A percentile compares a stretch with the other conserved stretches of the same genome.
Evolutionary conservation across 176 grass and related monocot genomes (phyloP).

Genomic region (Ensete ventricosum): DNA sequence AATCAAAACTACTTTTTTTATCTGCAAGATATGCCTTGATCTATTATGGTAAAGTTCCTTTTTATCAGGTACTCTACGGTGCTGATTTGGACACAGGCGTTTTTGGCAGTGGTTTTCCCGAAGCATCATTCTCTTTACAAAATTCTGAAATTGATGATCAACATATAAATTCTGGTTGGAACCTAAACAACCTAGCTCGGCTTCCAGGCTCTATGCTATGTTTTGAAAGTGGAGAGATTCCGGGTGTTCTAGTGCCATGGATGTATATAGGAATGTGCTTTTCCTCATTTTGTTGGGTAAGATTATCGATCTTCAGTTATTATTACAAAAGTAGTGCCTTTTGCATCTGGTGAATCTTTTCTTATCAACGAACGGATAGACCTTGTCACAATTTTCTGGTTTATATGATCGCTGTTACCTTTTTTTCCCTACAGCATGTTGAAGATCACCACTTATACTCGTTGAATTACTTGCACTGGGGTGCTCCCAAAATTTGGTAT

Average conservation of each 20-base stretch:
- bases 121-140: conserved; percentile 31
- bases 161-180: conserved; percentile 72
- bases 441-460: conserved; percentile 97
- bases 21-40: conserved; percentile 6
- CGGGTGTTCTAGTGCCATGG: conserved; percentile 93
- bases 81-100: conserved; percentile 72
- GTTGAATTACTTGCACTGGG: conserved; percentile 85
- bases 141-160: conserved; percentile 40
- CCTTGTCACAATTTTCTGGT: not conserved
- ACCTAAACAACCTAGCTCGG: conserved; percentile 80
- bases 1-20: not conserved
- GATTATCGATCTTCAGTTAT: conserved; percentile 16
- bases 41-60: not conserved
- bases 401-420: not conserved
- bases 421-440: conserved; percentile 50
- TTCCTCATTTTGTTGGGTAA: conserved; percentile 99
- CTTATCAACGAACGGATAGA: not conserved
- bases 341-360: not conserved
- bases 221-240: conserved; percentile 77
- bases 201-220: conserved; percentile 85
- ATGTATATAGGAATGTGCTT: conserved; percentile 96
- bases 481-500: conserved; percentile 95
- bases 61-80: conserved; percentile 64
- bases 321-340: not conserved
- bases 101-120: conserved; percentile 83